Percentiles rank a stretch among this genome's conserved stretches.
phyloP scores from a whole-genome alignment of 805 yeast genomes.

The Isabelozyma gotoi region DNA sequence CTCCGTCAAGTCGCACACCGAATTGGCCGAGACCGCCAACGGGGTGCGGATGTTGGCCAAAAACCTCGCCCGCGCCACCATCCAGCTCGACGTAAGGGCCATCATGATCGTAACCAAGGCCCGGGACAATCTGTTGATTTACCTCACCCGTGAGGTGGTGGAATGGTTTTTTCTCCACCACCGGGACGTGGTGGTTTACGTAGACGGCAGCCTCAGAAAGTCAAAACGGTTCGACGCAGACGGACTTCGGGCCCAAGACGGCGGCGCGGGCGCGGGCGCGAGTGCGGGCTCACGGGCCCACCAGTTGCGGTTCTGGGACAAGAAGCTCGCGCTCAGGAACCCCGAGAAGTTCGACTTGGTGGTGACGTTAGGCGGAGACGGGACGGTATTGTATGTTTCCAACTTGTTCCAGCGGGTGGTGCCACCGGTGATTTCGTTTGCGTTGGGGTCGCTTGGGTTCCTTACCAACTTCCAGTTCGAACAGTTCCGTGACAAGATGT shows the following conservation, averaged over 20 bases:
- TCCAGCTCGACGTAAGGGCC: constrained; percentile 65
- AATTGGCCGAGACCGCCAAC: constrained; percentile 76
- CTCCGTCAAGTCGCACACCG: constrained; percentile 67
- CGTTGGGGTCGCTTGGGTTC: constrained; percentile 44
- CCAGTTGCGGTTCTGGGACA: constrained; percentile 69
- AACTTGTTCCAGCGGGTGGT: constrained; percentile 44
- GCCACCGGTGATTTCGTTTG: constrained; percentile 47
- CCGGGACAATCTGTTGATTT: constrained; percentile 74
- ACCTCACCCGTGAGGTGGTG: constrained; percentile 74
- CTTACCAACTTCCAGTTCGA: constrained; percentile 80
- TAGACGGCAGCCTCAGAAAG: constrained; percentile 64
- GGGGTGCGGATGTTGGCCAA: constrained; percentile 77
- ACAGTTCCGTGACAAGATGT: constrained; percentile 60
- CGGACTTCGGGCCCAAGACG: too few species aligned
- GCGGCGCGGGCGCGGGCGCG: too few species aligned
- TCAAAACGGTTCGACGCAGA: constrained; percentile 61
- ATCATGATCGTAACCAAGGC: constrained; percentile 89
- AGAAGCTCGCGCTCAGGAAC: constrained; percentile 46
- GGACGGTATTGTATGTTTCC: constrained; percentile 44
- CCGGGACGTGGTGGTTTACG: constrained; percentile 54
- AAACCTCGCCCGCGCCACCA: constrained; percentile 66
- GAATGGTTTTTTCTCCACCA: constrained; percentile 63
- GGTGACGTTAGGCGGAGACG: constrained; percentile 47
- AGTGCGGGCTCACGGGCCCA: too few species aligned
- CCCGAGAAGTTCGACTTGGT: constrained; percentile 45